A percentile compares a stretch with the other conserved stretches of the same genome.
Conservation (phyloP, 768 basidiomycete species). For the Roridomyces roridus region DNA sequence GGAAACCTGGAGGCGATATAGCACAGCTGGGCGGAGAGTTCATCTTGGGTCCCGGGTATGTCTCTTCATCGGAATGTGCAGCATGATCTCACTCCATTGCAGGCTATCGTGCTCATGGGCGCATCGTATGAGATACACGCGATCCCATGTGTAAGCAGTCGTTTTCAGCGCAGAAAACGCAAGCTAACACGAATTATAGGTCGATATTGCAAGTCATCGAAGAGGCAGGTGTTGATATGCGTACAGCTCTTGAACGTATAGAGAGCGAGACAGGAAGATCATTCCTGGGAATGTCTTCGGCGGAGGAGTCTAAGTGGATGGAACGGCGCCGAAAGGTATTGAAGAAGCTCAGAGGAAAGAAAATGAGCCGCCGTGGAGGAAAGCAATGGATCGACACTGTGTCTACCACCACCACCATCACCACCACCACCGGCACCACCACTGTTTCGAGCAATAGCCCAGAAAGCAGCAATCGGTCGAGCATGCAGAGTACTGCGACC, state of each 20-base stretch:
- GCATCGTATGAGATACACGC: conserved; percentile 69
- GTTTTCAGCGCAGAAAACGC: too few relatives aligned
- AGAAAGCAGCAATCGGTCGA: conserved; percentile 1
- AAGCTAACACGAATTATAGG: too few relatives aligned
- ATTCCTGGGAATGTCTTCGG: conserved; percentile 20
- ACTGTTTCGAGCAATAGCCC: not conserved
- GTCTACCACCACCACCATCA: conserved; percentile 1
- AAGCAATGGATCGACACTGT: conserved; percentile 13
- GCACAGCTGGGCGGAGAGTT: conserved; percentile 79
- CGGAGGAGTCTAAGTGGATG: conserved; percentile 23
- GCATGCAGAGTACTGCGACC: not conserved
- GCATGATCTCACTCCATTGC: conserved; percentile 11
- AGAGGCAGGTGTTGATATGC: conserved; percentile 50
- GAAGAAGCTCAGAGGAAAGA: conserved; percentile 18
- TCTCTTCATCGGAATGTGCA: not conserved
- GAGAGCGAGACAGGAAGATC: conserved; percentile 13
- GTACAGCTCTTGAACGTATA: conserved; percentile 9
- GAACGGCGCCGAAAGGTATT: conserved; percentile 15
- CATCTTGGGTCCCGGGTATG: conserved; percentile 67
- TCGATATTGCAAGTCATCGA: conserved; percentile 60
- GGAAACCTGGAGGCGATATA: conserved; percentile 63
- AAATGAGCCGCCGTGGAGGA: conserved; percentile 18
- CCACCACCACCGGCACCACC: not conserved
- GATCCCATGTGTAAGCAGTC: conserved; percentile 47
- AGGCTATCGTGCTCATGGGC: conserved; percentile 60